Evolutionary conservation across 2,329 filamentous ascomycete genomes (phyloP).

Genomic region (Sarocladium oryzae): DNA sequence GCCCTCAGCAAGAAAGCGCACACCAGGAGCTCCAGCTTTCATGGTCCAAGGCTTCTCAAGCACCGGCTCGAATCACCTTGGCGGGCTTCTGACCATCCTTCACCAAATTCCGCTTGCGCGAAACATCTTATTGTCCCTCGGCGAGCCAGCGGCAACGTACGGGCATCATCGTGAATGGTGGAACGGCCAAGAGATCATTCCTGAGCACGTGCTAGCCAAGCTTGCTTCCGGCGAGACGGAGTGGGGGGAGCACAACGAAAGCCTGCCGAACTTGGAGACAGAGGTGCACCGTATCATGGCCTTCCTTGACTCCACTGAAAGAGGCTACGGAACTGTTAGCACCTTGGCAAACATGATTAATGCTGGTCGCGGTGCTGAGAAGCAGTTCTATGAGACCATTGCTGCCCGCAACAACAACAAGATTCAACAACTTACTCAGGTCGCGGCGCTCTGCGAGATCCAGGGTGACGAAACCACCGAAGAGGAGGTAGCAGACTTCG

Average conservation of each 20-base stretch:
- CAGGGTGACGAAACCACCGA: constrained; percentile 24
- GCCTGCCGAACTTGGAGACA: constrained; percentile 35
- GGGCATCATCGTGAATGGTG: constrained; percentile 55
- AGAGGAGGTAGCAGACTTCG: constrained; percentile 27
- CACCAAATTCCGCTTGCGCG: constrained; percentile 53
- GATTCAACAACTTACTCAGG: constrained; percentile 25
- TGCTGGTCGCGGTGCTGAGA: constrained; percentile 28
- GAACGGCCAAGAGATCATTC: constrained; percentile 47
- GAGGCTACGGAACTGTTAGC: constrained; percentile 50
- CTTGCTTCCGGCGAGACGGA: constrained; percentile 23
- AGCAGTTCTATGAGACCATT: constrained; percentile 39
- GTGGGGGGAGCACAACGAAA: constrained; percentile 22
- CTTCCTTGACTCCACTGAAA: constrained; percentile 54
- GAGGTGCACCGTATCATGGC: constrained; percentile 58
- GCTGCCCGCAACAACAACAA: constrained; percentile 20
- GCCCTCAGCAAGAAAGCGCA: constrained; percentile 40
- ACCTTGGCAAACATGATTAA: constrained; percentile 31
- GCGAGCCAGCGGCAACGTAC: constrained; percentile 38
- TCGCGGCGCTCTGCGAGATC: constrained; percentile 23
- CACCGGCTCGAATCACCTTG: constrained; percentile 36
- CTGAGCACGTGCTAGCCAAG: constrained; percentile 28
- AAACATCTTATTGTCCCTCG: constrained; percentile 45
- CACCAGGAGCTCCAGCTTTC: constrained; percentile 42
- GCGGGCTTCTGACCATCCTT: constrained; percentile 50
- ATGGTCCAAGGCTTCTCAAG: constrained; percentile 32